Conservation (phyloP, 2,329 filamentous ascomycete genomes). For the Verticillium dahliae region DNA sequence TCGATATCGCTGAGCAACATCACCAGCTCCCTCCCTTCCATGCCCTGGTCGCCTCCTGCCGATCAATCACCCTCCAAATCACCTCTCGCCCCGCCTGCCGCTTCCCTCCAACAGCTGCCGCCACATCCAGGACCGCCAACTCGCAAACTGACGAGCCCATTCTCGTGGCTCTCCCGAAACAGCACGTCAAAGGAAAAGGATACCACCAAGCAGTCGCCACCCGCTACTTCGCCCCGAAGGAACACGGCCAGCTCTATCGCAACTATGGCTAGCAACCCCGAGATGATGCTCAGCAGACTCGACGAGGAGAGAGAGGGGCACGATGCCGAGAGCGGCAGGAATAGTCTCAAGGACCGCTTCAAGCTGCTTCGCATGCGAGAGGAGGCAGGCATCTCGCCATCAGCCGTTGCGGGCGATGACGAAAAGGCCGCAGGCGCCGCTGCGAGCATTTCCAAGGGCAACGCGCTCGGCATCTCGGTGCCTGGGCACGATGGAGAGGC, state of each 20-base stretch:
- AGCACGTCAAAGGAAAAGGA: slow-evolving; percentile 53
- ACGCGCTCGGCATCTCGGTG: slow-evolving; percentile 11
- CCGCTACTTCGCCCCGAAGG: slow-evolving; percentile 40
- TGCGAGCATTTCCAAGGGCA: slow-evolving; percentile 11
- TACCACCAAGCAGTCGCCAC: slow-evolving; percentile 46
- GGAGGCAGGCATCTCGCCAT: slow-evolving; percentile 52
- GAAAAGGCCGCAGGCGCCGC: slow-evolving; percentile 30
- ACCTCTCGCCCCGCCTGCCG: slow-evolving; percentile 24
- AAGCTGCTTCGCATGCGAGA: slow-evolving; percentile 70
- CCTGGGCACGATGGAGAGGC: slow-evolving; percentile 5
- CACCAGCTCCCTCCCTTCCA: slow-evolving; percentile 63
- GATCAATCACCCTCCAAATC: slow-evolving; percentile 41
- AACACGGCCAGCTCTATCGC: slow-evolving; percentile 77
- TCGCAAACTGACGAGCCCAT: slow-evolving; percentile 81
- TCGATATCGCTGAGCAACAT: slow-evolving; percentile 63
- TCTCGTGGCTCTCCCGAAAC: slow-evolving; percentile 74
- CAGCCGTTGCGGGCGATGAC: slow-evolving; percentile 45
- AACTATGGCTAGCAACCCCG: slow-evolving; percentile 73
- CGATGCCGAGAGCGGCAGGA: slow-evolving; percentile 42
- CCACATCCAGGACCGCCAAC: slow-evolving; percentile 31
- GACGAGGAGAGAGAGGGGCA: slow-evolving; percentile 60
- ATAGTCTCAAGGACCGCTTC: slow-evolving; percentile 71
- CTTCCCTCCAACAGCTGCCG: slow-evolving; percentile 15
- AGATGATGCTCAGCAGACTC: slow-evolving; percentile 70
- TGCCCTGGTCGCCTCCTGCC: slow-evolving; percentile 63